Percentiles rank a stretch among this genome's conserved stretches.
Conservation (phyloP, 2,329 filamentous ascomycete genomes). For the Trichophyton mentagrophytes region DNA sequence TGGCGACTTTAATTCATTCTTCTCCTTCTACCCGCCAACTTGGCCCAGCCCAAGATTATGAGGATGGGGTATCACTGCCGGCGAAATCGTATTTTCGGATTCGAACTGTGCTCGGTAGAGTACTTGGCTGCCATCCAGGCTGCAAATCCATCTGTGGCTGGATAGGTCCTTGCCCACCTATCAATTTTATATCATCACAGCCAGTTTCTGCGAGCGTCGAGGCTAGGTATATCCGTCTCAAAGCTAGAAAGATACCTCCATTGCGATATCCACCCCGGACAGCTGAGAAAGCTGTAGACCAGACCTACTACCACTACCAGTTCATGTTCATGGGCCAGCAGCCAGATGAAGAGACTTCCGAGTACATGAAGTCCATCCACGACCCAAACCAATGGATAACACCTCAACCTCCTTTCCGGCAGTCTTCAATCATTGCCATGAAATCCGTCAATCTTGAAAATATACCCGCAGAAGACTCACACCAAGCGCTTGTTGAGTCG, state of each 20-base stretch:
- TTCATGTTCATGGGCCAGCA: background rate
- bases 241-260: background rate
- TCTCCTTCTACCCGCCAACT: background rate
- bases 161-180: background rate
- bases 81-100: background rate
- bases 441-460: background rate
- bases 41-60: background rate
- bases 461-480: background rate
- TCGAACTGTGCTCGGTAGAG: background rate
- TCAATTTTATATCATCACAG: background rate
- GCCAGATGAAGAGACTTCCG: background rate
- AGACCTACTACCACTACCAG: background rate
- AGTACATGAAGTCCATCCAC: background rate
- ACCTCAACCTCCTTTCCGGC: background rate
- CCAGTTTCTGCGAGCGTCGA: background rate
- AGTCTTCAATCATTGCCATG: background rate
- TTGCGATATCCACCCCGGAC: background rate
- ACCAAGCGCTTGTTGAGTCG: background rate
- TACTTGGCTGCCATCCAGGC: background rate
- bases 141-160: background rate
- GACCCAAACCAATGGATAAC: background rate
- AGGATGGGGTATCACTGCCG: background rate
- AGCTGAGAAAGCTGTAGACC: background rate
- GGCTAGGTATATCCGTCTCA: background rate
- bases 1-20: slow-evolving; percentile 5